These are phyloP conservation scores for Lentinus brumalis DNA, from an alignment of 768 basidiomycete species.

Conservation along the genomic window DNA sequence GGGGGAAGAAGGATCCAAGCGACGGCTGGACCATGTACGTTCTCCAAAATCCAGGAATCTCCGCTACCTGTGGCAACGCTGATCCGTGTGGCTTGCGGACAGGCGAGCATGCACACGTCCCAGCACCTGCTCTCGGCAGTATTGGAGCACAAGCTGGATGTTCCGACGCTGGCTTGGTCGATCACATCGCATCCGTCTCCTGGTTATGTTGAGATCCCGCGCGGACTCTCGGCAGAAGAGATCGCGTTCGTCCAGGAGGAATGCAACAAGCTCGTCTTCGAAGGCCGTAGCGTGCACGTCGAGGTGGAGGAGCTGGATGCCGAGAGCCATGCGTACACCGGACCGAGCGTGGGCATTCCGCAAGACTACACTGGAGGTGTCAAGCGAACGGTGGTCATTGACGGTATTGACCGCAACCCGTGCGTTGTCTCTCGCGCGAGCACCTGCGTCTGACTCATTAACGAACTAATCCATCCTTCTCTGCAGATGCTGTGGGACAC, in stretches of 20 bases:
- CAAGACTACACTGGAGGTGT: slow-evolving; percentile 75
- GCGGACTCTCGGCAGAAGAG: slow-evolving; percentile 65
- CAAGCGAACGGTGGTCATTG: slow-evolving; percentile 80
- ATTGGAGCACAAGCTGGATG: slow-evolving; percentile 61
- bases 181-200: slow-evolving; percentile 66
- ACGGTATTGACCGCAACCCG: slow-evolving; percentile 81
- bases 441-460: neutral
- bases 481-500: slow-evolving; percentile 78
- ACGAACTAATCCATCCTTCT: neutral
- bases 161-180: slow-evolving; percentile 84
- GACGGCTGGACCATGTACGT: slow-evolving; percentile 75
- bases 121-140: slow-evolving; percentile 84
- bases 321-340: slow-evolving; percentile 41
- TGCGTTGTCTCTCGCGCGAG: slow-evolving; percentile 38
- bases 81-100: neutral
- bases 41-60: no score
- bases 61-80: neutral
- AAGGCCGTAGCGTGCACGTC: slow-evolving; percentile 68
- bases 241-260: slow-evolving; percentile 60
- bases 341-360: slow-evolving; percentile 60
- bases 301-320: slow-evolving; percentile 70
- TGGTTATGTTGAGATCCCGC: slow-evolving; percentile 77
- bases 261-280: slow-evolving; percentile 69
- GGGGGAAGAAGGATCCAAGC: slow-evolving; percentile 58
- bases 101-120: slow-evolving; percentile 86